Conservation (phyloP, 371 early-diverging fungal species). For the Apophysomyces sp. region DNA sequence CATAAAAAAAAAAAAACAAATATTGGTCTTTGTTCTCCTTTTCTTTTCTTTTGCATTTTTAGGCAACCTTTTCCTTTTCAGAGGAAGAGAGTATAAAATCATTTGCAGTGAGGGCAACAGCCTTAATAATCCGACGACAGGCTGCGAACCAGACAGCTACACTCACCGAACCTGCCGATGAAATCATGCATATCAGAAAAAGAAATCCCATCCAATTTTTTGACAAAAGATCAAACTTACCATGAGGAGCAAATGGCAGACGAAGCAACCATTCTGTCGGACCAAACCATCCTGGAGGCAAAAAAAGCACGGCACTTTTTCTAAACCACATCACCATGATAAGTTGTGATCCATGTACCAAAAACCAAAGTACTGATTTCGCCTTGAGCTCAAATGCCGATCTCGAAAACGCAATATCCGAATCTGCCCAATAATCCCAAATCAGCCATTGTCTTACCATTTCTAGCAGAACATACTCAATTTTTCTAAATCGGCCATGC, state of each 20-base stretch:
- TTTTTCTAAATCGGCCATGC: conserved; percentile 61
- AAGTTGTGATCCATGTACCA: conserved; percentile 72
- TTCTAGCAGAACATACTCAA: conserved; percentile 59
- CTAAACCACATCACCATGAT: conserved; percentile 69
- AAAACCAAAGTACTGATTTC: conserved; percentile 69
- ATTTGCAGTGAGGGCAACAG: conserved; percentile 30
- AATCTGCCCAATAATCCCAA: conserved; percentile 48
- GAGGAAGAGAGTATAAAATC: conserved; percentile 30
- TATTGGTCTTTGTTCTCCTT: neutral
- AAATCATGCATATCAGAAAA: no score
- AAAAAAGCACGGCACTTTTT: conserved; percentile 74
- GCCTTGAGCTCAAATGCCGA: conserved; percentile 79
- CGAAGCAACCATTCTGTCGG: conserved; percentile 71
- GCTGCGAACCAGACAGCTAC: conserved; percentile 73
- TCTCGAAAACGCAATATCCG: conserved; percentile 63
- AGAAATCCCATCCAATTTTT: no score
- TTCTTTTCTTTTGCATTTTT: neutral
- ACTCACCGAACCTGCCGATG: conserved; percentile 67
- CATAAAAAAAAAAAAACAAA: neutral
- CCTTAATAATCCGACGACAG: conserved; percentile 57
- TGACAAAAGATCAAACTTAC: no score
- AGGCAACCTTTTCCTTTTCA: neutral
- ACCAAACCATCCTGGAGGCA: conserved; percentile 85
- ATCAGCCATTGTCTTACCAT: no score
- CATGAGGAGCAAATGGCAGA: conserved; percentile 81